phyloP scores from a whole-genome alignment of 257 asterid species.

The Cynanchum wilfordii region DNA sequence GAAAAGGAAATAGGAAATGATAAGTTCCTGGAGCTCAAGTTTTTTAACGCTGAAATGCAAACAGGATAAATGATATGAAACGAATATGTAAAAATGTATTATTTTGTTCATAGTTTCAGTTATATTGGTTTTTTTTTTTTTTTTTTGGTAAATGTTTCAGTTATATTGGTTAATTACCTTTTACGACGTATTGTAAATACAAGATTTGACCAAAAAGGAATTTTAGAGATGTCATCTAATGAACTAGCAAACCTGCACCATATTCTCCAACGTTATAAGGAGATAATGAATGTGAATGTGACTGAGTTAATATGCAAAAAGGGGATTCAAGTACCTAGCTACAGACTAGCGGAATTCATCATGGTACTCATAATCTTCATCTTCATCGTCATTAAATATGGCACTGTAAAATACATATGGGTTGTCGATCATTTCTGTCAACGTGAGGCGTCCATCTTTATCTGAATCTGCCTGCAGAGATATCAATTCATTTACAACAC shows the following conservation, averaged over 20 bases:
- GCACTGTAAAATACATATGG: slow-evolving; percentile 94
- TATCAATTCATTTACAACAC: neutral
- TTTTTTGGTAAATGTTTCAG: too few relatives aligned
- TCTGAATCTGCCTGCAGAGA: slow-evolving; percentile 82
- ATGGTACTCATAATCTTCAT: slow-evolving; percentile 58
- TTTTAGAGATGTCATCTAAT: neutral
- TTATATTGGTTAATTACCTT: neutral
- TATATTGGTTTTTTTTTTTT: neutral
- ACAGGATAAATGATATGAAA: neutral
- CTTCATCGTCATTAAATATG: slow-evolving; percentile 74
- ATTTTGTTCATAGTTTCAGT: neutral
- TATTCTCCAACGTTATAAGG: neutral
- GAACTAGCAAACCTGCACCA: neutral
- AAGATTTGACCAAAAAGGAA: neutral
- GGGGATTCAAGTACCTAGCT: slow-evolving; percentile 1
- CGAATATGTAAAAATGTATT: neutral
- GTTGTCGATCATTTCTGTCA: slow-evolving; percentile 79
- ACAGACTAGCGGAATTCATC: slow-evolving; percentile 69
- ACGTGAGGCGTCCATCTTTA: slow-evolving; percentile 73
- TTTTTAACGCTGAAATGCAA: neutral
- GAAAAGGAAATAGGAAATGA: neutral
- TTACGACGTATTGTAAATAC: neutral
- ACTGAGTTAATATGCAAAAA: neutral
- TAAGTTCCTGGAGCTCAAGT: neutral
- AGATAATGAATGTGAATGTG: neutral